Base-by-base conservation (phyloP, 1,139 yeast species). In the Suhomyces ambrosiae region DNA sequence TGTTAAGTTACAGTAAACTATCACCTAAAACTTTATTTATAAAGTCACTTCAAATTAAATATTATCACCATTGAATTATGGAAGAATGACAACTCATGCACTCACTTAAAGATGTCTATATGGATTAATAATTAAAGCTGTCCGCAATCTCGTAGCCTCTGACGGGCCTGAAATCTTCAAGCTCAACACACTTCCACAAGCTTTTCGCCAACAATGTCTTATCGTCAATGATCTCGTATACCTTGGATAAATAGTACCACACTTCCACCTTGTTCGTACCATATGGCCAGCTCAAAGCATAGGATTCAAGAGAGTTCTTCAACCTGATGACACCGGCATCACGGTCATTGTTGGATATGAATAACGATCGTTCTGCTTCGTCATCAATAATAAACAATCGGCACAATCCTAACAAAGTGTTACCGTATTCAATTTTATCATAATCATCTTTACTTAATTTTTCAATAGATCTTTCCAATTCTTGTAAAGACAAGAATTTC, bases 151-250 rank as follows among this genome's bases (percentile, higher is more conserved):
- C 54, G 42, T 60, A 67, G 12, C 56, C 53, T 44, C 95, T 70
- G 17, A 84, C 84, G 1, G 90, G 86, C 35, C 86, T 67, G 17
- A 59, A 54, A 49, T 82, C 87, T 51, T 85, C 92, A 46, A 84
- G 68, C 46, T 78, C 81, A 14, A 86, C 75, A 54, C 87, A 76
- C 52, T 67, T 76, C 82, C 90, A 79, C 45, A 86, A 65, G 19
- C 85, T 71, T 35, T 67, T 57, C 18, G 75, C 74, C 41, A 80
- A 70, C 38, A 75, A 66, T 2, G 68, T 62, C 40, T 65, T 68
- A 51, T 85, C 88, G 30, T 78, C 83, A 31, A 79, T 68, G 18
- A 58, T 63, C 49, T 83, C 92, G 54, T 84, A 84, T 24, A 85
- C 71, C 48, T 74, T 65, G 3, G 89, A 78, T 45, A 87, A 68